Evolutionary conservation across 257 asterid genomes (phyloP), one percentile per base, ranked within the genome.

Genomic region (Solanum raphanifolium): DNA sequence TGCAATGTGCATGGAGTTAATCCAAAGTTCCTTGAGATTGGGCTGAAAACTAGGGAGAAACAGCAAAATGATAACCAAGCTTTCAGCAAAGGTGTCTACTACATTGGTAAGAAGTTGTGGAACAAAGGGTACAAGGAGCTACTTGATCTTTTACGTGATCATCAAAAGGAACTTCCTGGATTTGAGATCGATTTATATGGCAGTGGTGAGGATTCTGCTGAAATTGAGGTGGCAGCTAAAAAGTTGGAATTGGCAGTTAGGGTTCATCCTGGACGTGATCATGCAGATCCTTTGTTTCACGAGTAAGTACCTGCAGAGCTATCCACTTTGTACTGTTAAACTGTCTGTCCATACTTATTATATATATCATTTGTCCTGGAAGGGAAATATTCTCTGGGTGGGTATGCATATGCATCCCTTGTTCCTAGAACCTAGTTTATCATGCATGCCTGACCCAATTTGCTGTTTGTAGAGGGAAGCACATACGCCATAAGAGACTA

Each of bases 1-100:
- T 97, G 99, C 93, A 96, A 97, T 86, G 97, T 97, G 91, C 99
- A 96, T 72, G 99, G 99, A 43, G 99, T 97, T 58, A 97, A 96
- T 88, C 99, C 99, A 2, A 94, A 91, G 90, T 96, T 97, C 93
- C 97, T 97, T 39, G 94, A 96, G 71, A 94, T 95, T 88, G 99
- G 99, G 88, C 87, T 89, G 91, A 92, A 90, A 89, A 95, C 90
- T 76, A 92, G 93, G 36, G 98, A 95, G 92, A 96, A 93, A 75
- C 95, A 89, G 78, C 90, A 91, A 86, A 92, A 86, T 62, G 95
- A 91, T 55, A 86, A 71, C 84, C 88, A 90, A 73, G 93, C 94
- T 34, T 97, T 97, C 88, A 93, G 91, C 88, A 97, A 94, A 92
- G 98, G 98, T 84, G 98, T 94, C 68, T 97, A 97, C 91, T 97